Base-by-base conservation (phyloP, 805 yeast genomes). In the Candida michaelii region DNA sequence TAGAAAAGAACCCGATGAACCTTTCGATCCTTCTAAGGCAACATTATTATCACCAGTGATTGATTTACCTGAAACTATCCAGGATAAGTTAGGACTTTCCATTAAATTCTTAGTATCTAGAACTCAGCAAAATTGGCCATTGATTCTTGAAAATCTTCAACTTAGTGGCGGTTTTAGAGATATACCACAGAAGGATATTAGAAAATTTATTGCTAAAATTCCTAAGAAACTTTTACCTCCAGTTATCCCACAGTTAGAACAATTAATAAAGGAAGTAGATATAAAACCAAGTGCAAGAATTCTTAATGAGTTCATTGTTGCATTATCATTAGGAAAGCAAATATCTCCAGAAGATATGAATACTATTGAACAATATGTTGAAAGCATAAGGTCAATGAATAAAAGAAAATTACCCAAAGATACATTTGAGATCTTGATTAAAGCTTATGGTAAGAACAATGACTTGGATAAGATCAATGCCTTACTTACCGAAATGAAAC, bases 61-160 rank as follows among this genome's bases (percentile, higher is more conserved):
- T 5, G 52, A 55, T 1, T 43, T 77, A 3, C 81, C 83, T 0
- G 38, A 43, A 1, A 39, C 60, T 0, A 59, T 78, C 9, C 40
- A 56, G 10, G 63, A 61, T 3, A 60, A 62, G 25, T 50, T 78
- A 7, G 74, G 73, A 0, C 62, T 69, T 11, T 58, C 76, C 0
- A 50, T 69, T 3, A 67, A 64, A 38, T 65, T 59, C 47, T 62
- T 77, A 27, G 64, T 70, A 0, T 59, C 66, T 15, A 55, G 62
- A 37, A 60, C 65, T 15, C 51, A 61, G 23, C 75, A 72, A 42
- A 66, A 76, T 50, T 78, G 82, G 82, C 54, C 54, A 1, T 60
- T 76, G 33, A 76, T 76, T 10, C 51, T 78, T 9, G 60, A 65
- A 11, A 71, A 66, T 38, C 58, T 71, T 23, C 47, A 56, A 13